phyloP scores from a whole-genome alignment of 257 asterid species.

The Fraxinus cuspidata region DNA sequence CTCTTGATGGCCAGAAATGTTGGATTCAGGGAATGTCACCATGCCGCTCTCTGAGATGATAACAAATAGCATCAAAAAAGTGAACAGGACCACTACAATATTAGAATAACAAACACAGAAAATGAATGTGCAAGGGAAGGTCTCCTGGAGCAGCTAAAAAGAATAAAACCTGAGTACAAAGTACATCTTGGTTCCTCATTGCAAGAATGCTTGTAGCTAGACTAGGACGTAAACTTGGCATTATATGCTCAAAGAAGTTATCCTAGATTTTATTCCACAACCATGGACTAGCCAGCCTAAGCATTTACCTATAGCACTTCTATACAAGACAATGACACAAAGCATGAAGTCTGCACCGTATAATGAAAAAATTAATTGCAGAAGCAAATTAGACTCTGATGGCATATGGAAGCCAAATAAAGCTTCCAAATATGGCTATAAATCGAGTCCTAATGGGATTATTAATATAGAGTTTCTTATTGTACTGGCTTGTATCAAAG shows the following conservation, averaged over 20 bases:
- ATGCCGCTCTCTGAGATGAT: slow-evolving; percentile 40
- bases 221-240: background rate
- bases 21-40: slow-evolving; percentile 37
- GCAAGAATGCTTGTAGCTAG: background rate
- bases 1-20: slow-evolving; percentile 32
- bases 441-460: background rate
- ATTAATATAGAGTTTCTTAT: background rate
- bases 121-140: background rate
- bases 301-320: slow-evolving; percentile 5
- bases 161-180: slow-evolving; percentile 3
- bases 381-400: background rate
- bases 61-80: slow-evolving; percentile 25
- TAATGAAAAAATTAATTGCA: background rate
- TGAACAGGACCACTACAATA: slow-evolving; percentile 10
- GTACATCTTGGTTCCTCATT: background rate
- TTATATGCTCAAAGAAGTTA: background rate
- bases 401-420: background rate
- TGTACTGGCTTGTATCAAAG: background rate
- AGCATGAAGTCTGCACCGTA: background rate
- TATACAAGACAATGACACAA: slow-evolving; percentile 14
- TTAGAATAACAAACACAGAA: background rate
- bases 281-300: background rate
- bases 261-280: background rate
- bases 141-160: background rate
- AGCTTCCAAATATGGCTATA: background rate